These are phyloP conservation scores for Phaeosphaeriaceae sp. DNA, from an alignment of 2,329 filamentous ascomycete genomes.

Conservation along the genomic window DNA sequence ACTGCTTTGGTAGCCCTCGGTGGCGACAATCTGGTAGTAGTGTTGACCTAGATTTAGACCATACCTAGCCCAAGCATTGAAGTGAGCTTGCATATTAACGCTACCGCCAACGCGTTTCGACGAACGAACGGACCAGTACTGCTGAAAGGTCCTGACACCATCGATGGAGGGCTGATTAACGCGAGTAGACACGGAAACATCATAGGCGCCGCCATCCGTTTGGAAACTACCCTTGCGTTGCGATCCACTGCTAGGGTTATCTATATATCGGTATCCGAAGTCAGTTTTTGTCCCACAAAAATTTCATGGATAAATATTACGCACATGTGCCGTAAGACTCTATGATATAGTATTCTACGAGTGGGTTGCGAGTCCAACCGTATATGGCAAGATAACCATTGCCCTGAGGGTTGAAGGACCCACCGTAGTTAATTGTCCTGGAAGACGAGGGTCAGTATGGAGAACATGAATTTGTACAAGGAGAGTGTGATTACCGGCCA, in stretches of 20 bases:
- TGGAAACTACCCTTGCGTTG: conserved; percentile 58
- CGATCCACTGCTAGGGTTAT: conserved; percentile 52
- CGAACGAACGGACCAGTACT: conserved; percentile 61
- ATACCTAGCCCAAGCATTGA: conserved; percentile 37
- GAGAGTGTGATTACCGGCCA: conserved; percentile 49
- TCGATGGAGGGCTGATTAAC: conserved; percentile 60
- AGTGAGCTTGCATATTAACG: conserved; percentile 36
- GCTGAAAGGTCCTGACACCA: conserved; percentile 59
- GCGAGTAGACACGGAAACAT: conserved; percentile 57
- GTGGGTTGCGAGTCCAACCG: conserved; percentile 60
- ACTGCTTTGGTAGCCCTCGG: conserved; percentile 54
- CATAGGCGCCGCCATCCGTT: conserved; percentile 60
- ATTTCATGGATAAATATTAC: too few relatives aligned
- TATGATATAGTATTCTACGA: conserved; percentile 65
- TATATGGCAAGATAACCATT: conserved; percentile 54
- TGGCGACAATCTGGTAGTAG: conserved; percentile 57
- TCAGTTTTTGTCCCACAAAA: too few relatives aligned
- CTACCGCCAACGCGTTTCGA: conserved; percentile 56
- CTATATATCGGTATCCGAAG: too few relatives aligned
- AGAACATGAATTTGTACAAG: neutral
- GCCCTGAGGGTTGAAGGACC: conserved; percentile 28
- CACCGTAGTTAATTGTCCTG: conserved; percentile 25
- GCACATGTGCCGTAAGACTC: conserved; percentile 55
- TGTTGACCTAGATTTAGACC: conserved; percentile 39
- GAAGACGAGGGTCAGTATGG: neutral